Evolutionary conservation across 192 early-diverging fungal genomes (phyloP), one percentile per base, ranked within the genome.

Genomic region (Gonapodya prolifera): DNA sequence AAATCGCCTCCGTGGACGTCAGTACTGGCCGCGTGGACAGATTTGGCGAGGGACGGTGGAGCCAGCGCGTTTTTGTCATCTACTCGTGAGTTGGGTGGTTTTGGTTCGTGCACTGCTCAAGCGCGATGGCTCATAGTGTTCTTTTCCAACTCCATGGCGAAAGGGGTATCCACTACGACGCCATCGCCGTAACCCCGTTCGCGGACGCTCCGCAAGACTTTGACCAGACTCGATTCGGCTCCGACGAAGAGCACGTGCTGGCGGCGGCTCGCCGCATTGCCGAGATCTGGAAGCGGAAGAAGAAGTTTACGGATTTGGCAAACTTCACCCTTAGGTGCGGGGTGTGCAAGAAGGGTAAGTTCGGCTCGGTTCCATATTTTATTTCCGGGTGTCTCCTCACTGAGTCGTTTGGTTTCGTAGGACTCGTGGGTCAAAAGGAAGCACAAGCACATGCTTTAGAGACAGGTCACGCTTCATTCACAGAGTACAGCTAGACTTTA

Each of bases 1-100:
- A 94, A 81, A 93, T 95, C 76, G 86, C 85, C 78, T 91, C 90
- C 34, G 84, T 95, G 16, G 94, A 95, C 84, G 89, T 95, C 0
- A 78, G 84, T 0, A 90, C 87, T 18, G 83, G 84, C 23, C 75
- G 94, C 31, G 86, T 90, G 0, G 94, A 95, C 82, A 83, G 85
- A 74, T 95, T 93, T 78, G 94, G 93, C 84, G 85, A 88, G 79
- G 77, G 77, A 13, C 30, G 74, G 34, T 77, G 61, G 34, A 33
- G 33, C 33, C 35, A 33, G 74, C 30, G 69, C 31, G 77, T 77
- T 29, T 30, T 77, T 2, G 69, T 77, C 18, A 76, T 77, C 0
- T 77, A 77, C 17, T 75, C 69, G 34, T 33, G 74, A 17, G 35
- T 77, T 0, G 17, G 0, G 28, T 69, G 45, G 1, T 33, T 69